These are phyloP conservation scores for Chiua sp. DNA, from an alignment of 1,284 basidiomycete genomes.

Conservation along the genomic window DNA sequence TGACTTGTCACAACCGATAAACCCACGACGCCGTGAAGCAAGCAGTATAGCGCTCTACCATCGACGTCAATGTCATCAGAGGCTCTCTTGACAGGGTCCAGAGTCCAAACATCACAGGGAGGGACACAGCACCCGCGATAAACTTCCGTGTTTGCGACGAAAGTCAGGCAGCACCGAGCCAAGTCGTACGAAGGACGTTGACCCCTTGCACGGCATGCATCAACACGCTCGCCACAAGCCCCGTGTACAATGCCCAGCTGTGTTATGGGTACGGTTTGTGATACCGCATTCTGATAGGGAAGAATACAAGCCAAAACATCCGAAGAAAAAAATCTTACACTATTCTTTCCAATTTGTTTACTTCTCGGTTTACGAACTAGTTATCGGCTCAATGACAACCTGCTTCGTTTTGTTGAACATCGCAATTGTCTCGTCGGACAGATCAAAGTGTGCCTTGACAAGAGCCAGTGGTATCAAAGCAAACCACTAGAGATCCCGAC, in stretches of 20 bases:
- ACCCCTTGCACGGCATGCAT: conserved; percentile 66
- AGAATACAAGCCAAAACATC: neutral
- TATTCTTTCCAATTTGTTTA: neutral
- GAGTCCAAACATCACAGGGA: conserved; percentile 62
- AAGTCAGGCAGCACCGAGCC: conserved; percentile 20
- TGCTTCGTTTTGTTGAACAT: conserved; percentile 40
- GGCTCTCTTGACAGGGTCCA: conserved; percentile 60
- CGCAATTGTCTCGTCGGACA: conserved; percentile 47
- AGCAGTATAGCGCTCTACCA: conserved; percentile 51
- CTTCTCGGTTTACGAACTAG: neutral
- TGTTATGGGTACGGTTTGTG: conserved; percentile 20
- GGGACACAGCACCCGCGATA: conserved; percentile 39
- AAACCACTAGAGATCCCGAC: conserved; percentile 46
- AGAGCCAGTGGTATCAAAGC: conserved; percentile 55
- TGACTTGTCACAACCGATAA: conserved; percentile 24
- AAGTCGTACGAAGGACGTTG: conserved; percentile 55
- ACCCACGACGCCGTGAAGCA: conserved; percentile 35
- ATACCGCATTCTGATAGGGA: too few species aligned
- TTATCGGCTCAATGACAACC: conserved; percentile 32
- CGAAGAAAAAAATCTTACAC: neutral
- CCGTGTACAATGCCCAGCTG: conserved; percentile 63
- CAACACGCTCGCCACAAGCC: conserved; percentile 55
- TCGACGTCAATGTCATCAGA: conserved; percentile 56
- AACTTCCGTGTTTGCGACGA: conserved; percentile 37
- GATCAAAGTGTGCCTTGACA: conserved; percentile 54